Conservation (phyloP, 257 asterid species). For the Gynochthodes officinalis region DNA sequence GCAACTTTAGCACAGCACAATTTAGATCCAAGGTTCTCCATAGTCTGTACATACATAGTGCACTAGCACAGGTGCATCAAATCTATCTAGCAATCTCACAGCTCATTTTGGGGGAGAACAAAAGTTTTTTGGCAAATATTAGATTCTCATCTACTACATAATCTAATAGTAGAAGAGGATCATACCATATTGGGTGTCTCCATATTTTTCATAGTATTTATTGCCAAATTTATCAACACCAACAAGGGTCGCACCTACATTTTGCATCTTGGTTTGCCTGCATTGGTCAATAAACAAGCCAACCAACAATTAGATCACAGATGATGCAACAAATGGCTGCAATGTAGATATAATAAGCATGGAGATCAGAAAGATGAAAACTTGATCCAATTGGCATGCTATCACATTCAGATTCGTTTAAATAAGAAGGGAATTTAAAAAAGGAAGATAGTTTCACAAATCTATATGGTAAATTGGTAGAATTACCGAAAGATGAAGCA, state of each 20-base stretch:
- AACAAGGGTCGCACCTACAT: conserved; percentile 79
- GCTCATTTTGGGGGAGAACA: neutral
- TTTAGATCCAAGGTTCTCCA: neutral
- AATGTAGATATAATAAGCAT: neutral
- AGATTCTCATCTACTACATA: neutral
- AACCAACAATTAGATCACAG: conserved; percentile 10
- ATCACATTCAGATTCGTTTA: neutral
- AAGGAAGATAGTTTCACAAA: neutral
- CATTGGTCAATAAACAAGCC: conserved; percentile 6
- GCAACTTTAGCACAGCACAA: neutral
- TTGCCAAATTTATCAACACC: conserved; percentile 96
- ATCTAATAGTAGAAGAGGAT: conserved; percentile 13
- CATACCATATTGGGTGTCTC: conserved; percentile 84
- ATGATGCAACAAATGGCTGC: neutral
- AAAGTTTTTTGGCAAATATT: neutral
- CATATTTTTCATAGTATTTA: conserved; percentile 84
- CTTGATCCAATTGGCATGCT: neutral
- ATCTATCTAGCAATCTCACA: neutral
- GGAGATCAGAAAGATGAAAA: neutral
- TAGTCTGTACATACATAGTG: neutral
- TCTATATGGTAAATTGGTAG: neutral
- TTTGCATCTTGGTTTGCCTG: conserved; percentile 96
- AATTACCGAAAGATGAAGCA: neutral
- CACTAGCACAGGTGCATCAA: conserved; percentile 5
- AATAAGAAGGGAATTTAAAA: too few relatives aligned